A percentile compares a stretch with the other conserved stretches of the same genome.
Evolutionary conservation across 2,329 filamentous ascomycete species (phyloP).

Genomic region (Fusarium pseudonygamai): DNA sequence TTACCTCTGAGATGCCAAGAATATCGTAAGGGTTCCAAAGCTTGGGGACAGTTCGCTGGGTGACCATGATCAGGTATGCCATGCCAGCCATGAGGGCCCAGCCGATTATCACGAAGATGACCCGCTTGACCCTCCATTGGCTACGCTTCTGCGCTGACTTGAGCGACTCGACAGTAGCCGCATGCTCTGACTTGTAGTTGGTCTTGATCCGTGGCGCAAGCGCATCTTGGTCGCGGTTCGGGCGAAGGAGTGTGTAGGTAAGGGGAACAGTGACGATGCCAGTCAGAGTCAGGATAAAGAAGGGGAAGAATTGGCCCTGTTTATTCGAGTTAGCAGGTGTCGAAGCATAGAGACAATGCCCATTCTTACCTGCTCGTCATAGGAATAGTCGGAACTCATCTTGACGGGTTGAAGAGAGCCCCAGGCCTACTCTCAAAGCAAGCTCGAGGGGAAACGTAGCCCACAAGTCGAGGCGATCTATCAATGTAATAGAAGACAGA

Average conservation of each 20-base stretch:
- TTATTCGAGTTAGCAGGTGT: conserved; percentile 2
- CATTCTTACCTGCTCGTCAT: conserved; percentile 82
- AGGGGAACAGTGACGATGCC: conserved; percentile 88
- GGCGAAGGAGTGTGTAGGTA: conserved; percentile 86
- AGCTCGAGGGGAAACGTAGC: conserved; percentile 27
- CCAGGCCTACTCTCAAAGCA: conserved; percentile 45
- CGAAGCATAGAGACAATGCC: neutral
- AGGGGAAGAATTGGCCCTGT: conserved; percentile 96
- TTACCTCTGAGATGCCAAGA: conserved; percentile 82
- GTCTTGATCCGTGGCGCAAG: conserved; percentile 85
- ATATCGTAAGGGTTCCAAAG: conserved; percentile 99
- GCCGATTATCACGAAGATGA: conserved; percentile 76
- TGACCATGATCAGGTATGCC: conserved; percentile 88
- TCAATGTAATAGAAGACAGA: conserved; percentile 2
- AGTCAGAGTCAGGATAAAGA: conserved; percentile 93
- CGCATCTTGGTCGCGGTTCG: conserved; percentile 78
- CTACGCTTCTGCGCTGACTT: conserved; percentile 88
- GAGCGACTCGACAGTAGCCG: conserved; percentile 82
- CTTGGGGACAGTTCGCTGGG: conserved; percentile 75
- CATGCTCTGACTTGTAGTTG: conserved; percentile 83
- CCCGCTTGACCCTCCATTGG: conserved; percentile 88
- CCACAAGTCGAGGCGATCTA: conserved; percentile 17
- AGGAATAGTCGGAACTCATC: conserved; percentile 96
- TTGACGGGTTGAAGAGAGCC: conserved; percentile 55
- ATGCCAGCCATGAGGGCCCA: conserved; percentile 90